Conservation (phyloP, 106 monocot species). For the Allium cepa region DNA sequence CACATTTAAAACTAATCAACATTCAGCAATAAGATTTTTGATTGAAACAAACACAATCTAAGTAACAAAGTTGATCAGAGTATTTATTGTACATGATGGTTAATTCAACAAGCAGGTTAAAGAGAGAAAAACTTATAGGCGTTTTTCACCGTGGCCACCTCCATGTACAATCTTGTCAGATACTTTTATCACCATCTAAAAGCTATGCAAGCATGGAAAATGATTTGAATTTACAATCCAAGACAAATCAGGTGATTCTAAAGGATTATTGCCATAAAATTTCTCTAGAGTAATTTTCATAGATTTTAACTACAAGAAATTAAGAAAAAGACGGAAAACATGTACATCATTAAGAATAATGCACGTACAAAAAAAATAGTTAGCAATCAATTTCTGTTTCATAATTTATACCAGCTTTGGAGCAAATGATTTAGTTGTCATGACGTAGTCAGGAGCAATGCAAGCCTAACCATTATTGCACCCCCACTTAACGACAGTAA, state of each 20-base stretch:
- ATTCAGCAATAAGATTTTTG: too few species aligned
- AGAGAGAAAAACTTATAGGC: slow-evolving; percentile 4
- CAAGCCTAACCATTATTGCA: slow-evolving; percentile 70
- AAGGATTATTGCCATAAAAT: slow-evolving; percentile 57
- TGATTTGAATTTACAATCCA: slow-evolving; percentile 63
- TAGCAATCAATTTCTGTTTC: not conserved
- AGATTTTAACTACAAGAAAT: slow-evolving; percentile 27
- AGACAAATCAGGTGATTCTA: slow-evolving; percentile 46
- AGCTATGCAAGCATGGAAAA: slow-evolving; percentile 47
- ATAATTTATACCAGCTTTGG: slow-evolving; percentile 38
- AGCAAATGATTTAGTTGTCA: slow-evolving; percentile 52
- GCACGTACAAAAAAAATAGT: not conserved
- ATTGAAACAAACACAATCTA: too few species aligned
- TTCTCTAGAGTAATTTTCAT: slow-evolving; percentile 39
- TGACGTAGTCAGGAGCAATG: slow-evolving; percentile 61
- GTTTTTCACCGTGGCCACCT: slow-evolving; percentile 47
- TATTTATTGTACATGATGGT: too few species aligned
- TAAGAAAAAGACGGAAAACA: not conserved
- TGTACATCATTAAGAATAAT: not conserved
- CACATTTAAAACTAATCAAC: too few species aligned
- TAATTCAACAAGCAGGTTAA: too few species aligned
- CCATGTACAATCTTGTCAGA: slow-evolving; percentile 49
- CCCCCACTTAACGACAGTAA: slow-evolving; percentile 72
- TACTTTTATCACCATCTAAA: slow-evolving; percentile 44
- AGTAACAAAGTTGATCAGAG: too few species aligned